A percentile compares a stretch with the other conserved stretches of the same genome.
Conservation (phyloP, 176 grass and related monocot species). For the Elaeis guineensis region DNA sequence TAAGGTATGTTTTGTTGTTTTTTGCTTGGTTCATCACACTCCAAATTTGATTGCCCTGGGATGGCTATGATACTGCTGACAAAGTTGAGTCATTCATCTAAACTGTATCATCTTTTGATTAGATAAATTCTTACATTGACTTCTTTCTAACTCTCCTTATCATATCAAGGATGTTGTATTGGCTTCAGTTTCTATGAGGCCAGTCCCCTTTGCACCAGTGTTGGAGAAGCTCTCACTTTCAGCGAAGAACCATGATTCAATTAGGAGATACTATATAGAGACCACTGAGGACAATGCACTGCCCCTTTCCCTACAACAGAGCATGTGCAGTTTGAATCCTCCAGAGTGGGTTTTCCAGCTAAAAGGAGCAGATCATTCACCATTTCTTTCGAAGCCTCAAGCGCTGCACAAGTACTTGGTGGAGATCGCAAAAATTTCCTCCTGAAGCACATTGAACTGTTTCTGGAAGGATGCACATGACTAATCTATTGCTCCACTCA, state of each 20-base stretch:
- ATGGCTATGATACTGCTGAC: no score
- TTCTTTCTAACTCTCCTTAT: slow-evolving; percentile 5
- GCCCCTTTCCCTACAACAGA: slow-evolving; percentile 59
- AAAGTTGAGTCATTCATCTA: no score
- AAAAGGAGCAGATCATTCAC: slow-evolving; percentile 75
- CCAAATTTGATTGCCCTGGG: no score
- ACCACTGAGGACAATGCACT: slow-evolving; percentile 81
- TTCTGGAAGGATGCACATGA: no score
- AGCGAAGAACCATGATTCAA: slow-evolving; percentile 56
- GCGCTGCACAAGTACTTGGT: slow-evolving; percentile 73
- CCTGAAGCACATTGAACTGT: slow-evolving; percentile 20
- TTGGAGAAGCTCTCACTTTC: slow-evolving; percentile 69
- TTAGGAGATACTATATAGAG: slow-evolving; percentile 73
- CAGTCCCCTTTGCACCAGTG: slow-evolving; percentile 68
- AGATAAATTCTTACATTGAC: no score
- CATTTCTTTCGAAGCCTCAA: slow-evolving; percentile 93
- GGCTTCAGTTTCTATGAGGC: slow-evolving; percentile 83
- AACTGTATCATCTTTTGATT: no score
- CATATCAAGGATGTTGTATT: slow-evolving; percentile 54
- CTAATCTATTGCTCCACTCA: no score
- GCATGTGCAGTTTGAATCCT: slow-evolving; percentile 46
- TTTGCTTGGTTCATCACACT: no score
- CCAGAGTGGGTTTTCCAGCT: slow-evolving; percentile 71
- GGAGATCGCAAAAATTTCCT: slow-evolving; percentile 60
- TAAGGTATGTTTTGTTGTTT: slow-evolving; percentile 35